These are phyloP conservation scores for Scedosporium apiospermum DNA, from an alignment of 2,329 filamentous ascomycete species.

Conservation along the genomic window DNA sequence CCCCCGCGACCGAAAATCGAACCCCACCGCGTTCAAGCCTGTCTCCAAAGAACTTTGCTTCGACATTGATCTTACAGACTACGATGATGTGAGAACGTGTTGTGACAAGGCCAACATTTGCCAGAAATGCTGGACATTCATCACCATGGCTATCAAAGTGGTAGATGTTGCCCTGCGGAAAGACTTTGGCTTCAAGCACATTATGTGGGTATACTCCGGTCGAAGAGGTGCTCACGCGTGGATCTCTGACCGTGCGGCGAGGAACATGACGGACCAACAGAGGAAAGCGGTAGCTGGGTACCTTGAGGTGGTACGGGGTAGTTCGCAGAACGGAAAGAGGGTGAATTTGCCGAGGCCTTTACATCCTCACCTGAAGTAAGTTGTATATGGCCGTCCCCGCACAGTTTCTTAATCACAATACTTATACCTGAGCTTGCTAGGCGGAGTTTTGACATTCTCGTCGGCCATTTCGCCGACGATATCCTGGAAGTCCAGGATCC, in stretches of 20 bases:
- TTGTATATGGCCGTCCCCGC: neutral
- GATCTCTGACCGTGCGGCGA: constrained; percentile 87
- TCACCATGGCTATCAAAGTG: constrained; percentile 95
- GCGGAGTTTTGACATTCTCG: constrained; percentile 77
- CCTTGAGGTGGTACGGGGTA: constrained; percentile 81
- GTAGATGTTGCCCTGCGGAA: constrained; percentile 79
- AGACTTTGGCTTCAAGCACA: constrained; percentile 94
- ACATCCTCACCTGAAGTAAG: constrained; percentile 76
- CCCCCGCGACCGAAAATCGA: constrained; percentile 85
- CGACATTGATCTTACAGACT: constrained; percentile 98
- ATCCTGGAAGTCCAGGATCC: constrained; percentile 81
- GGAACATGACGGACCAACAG: constrained; percentile 76
- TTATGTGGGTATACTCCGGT: constrained; percentile 97
- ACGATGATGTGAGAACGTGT: constrained; percentile 93
- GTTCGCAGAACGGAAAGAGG: constrained; percentile 75
- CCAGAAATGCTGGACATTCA: constrained; percentile 89
- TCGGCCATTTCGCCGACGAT: constrained; percentile 72
- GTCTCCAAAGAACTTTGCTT: constrained; percentile 92
- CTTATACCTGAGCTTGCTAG: constrained; percentile 24
- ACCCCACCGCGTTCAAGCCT: constrained; percentile 73
- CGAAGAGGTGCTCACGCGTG: constrained; percentile 95
- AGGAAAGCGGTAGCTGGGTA: constrained; percentile 81
- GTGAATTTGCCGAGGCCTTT: constrained; percentile 77
- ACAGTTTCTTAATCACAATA: constrained; percentile 1
- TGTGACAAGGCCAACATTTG: constrained; percentile 93